Conservation (phyloP, 2,329 filamentous ascomycete species). For the Stachybotrys elegans region DNA sequence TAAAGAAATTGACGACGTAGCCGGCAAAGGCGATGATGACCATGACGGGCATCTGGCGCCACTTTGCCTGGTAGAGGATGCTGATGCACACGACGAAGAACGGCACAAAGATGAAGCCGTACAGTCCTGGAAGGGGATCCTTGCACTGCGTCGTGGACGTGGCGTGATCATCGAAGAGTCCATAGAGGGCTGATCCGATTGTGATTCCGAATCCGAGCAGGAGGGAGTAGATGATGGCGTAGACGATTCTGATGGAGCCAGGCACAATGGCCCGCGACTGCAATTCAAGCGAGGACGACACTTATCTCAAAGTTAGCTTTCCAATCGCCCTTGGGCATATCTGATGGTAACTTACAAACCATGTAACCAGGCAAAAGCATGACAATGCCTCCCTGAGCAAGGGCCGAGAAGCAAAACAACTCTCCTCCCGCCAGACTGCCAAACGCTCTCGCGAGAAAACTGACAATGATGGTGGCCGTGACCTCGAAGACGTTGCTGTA, state of each 20-base stretch:
- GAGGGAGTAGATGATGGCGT: conserved; percentile 68
- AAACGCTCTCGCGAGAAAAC: conserved; percentile 58
- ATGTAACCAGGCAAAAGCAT: conserved; percentile 62
- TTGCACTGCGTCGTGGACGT: conserved; percentile 37
- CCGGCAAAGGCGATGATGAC: conserved; percentile 66
- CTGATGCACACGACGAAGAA: conserved; percentile 68
- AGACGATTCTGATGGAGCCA: conserved; percentile 69
- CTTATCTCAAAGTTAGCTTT: conserved; percentile 17
- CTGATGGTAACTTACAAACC: conserved; percentile 37
- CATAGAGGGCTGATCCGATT: conserved; percentile 59
- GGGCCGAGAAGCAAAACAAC: conserved; percentile 61
- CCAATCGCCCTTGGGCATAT: neutral
- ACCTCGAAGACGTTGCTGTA: conserved; percentile 65
- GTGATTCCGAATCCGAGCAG: conserved; percentile 71
- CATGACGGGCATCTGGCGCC: conserved; percentile 76
- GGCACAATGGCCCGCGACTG: conserved; percentile 66
- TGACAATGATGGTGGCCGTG: conserved; percentile 54
- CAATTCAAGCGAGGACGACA: conserved; percentile 52
- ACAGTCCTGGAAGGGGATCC: conserved; percentile 35
- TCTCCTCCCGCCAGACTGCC: conserved; percentile 49
- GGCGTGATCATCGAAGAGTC: conserved; percentile 51
- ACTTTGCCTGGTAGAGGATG: conserved; percentile 76
- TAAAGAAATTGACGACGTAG: conserved; percentile 73
- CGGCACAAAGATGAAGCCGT: conserved; percentile 67
- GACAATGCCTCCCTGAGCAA: conserved; percentile 61